Evolutionary conservation across 1,284 basidiomycete species (phyloP), one percentile per base, ranked within the genome.

Genomic region (Pyrrhoderma lamaoense): DNA sequence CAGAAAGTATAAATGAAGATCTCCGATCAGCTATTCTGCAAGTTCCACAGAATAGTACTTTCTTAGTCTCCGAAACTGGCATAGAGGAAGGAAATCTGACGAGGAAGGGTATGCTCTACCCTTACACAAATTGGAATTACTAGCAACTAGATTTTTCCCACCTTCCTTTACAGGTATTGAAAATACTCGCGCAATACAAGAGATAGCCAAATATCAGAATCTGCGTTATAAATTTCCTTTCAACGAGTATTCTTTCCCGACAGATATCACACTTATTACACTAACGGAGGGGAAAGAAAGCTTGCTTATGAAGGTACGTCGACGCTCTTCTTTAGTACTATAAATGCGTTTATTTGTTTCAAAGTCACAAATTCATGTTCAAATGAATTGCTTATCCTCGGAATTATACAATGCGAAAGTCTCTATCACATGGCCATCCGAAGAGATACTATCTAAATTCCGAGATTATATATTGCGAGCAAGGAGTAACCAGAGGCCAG

Each of bases 191-290:
- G 75, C 81, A 0, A 65, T 87, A n/a, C 84, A 89, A 55, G 76
- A 82, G 45, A 74, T 80, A 52, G 78, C 93, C 61, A 70, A 70
- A 38, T 68, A 70, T 13, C 89, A 91, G 61, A 83, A 79, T 2
- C 67, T 93, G n/a, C 71, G 80, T 9, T 93, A 93, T 63, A 66
- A 75, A 27, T 93, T 93, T 64, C 90, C 91, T 0, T 93, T 79
- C 66, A 86, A 81, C 59, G 70, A 64, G 51, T 91, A 87, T 61
- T 70, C 78, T 9, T 89, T 93, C 60, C 75, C 83, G 23, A 89
- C 87, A 1, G 88, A 92, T 59, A 69, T 89, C 18, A 71, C 67
- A 37, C 77, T 85, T 52, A 58, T 93, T 22, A 67, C 89, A 0
- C 63, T 89, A 4, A 76, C 76, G 45, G 75, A 83, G 56, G 87